Percentiles rank a stretch among this genome's conserved stretches.
Conservation (phyloP, 2,329 filamentous ascomycete species). For the Monilinia vaccinii-corymbosi region DNA sequence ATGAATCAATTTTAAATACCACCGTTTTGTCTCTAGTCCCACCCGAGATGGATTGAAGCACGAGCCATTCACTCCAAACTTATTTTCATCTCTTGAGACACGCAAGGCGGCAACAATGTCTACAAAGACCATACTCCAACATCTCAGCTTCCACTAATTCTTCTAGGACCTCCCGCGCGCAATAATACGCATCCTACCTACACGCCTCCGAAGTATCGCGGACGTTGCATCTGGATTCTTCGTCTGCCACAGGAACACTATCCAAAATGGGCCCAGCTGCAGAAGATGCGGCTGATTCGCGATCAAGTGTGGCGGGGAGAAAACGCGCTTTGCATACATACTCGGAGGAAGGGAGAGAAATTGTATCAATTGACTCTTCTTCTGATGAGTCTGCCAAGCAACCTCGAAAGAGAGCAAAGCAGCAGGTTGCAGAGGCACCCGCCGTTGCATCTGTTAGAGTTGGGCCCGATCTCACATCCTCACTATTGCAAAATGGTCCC, state of each 20-base stretch:
- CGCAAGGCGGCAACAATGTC: too few species aligned
- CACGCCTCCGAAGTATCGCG: background rate
- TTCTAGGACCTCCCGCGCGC: background rate
- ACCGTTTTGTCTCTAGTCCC: background rate
- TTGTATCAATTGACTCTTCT: constrained; percentile 7
- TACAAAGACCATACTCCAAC: background rate
- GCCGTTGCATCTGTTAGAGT: background rate
- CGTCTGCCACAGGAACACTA: background rate
- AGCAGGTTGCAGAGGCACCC: background rate
- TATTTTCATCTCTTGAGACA: background rate
- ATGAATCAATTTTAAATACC: background rate
- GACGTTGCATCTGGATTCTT: background rate
- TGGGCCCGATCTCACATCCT: background rate
- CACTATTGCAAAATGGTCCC: background rate
- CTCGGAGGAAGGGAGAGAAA: background rate
- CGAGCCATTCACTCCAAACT: background rate
- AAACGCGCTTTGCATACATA: constrained; percentile 9
- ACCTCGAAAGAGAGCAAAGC: constrained; percentile 2
- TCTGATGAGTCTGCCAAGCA: constrained; percentile 2
- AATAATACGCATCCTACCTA: background rate
- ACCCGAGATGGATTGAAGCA: background rate
- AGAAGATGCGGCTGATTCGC: constrained; percentile 8
- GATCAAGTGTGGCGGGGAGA: constrained; percentile 1
- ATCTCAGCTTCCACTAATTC: constrained; percentile 5
- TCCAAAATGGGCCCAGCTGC: background rate